Evolutionary conservation across 345 rosid species (phyloP).

Genomic region (Salix brachista): DNA sequence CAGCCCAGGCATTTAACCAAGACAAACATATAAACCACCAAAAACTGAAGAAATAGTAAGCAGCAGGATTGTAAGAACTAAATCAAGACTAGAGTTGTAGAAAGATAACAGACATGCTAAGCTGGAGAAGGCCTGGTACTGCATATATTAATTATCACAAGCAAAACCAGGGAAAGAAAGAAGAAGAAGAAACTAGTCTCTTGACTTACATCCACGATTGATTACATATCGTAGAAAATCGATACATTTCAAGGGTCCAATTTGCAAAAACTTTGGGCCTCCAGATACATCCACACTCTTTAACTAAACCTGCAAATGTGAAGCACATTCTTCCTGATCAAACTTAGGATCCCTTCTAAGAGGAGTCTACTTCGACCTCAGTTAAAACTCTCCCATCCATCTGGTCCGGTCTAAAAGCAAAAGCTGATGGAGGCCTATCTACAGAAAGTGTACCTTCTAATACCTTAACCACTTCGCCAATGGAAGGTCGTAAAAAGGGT

Average conservation of each 20-base stretch:
- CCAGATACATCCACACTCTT: background rate
- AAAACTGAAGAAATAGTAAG: too few species aligned
- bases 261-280: background rate
- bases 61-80: too few species aligned
- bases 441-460: slow-evolving; percentile 42
- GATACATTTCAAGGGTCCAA: background rate
- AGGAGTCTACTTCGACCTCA: slow-evolving; percentile 10
- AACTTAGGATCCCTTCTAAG: slow-evolving; percentile 7
- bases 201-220: background rate
- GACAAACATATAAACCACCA: too few species aligned
- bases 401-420: slow-evolving; percentile 13
- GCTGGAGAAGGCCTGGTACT: too few species aligned
- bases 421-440: slow-evolving; percentile 35
- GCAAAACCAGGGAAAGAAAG: too few species aligned
- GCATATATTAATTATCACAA: too few species aligned
- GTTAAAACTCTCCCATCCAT: background rate
- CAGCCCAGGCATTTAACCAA: too few species aligned
- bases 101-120: too few species aligned
- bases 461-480: slow-evolving; percentile 39
- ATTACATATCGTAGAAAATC: background rate
- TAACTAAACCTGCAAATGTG: background rate
- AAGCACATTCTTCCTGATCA: slow-evolving; percentile 5
- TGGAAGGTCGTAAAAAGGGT: slow-evolving; percentile 40
- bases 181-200: background rate
- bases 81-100: too few species aligned